Evolutionary conservation across 2,329 filamentous ascomycete species (phyloP), one percentile per base, ranked within the genome.

Genomic region (Emericellopsis cladophorae): DNA sequence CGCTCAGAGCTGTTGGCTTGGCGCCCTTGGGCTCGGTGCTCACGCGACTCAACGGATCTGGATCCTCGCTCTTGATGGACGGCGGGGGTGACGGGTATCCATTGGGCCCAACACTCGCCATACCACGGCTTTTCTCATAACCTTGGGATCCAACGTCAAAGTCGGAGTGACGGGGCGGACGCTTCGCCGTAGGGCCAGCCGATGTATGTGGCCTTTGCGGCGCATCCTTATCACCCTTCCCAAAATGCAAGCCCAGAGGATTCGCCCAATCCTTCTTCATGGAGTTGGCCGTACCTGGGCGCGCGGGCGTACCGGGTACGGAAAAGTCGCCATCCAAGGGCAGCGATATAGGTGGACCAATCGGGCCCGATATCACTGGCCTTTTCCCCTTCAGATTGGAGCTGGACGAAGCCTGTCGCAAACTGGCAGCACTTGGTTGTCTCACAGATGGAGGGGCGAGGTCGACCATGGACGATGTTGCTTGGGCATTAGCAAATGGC

Each of bases 161-260:
- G 7, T 41, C 57, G 33, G 60, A 60, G n/a, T 60, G 57, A n/a
- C 55, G 59, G 9, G 69, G 51, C 1, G 64, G 61, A 11, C 61
- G 67, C 43, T 53, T 65, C 5, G 51, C 42, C 26, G 40, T 40
- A 24, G 16, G 36, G 15, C 42, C 39, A 3, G 49, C 46, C n/a
- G 46, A 49, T 14, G 50, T 52, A 10, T 51, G 46, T 8, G 54
- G 53, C 11, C 47, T 7, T 48, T 52, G 18, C 14, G 18, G 37
- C 11, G 39, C 49, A 36, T 37, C 49, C 18, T 5, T 21, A 21
- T 21, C 18, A 39, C 49, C 54, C 43, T 49, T 61, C 39, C 48
- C 47, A 44, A 67, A 67, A 43, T 70, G 64, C 26, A 68, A 59
- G 11, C 71, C 65, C n/a, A 72, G 57, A 0, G 70, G 66, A 44